Conservation (phyloP, 1,139 yeast genomes). For the Yamadazyma dushanensis region DNA sequence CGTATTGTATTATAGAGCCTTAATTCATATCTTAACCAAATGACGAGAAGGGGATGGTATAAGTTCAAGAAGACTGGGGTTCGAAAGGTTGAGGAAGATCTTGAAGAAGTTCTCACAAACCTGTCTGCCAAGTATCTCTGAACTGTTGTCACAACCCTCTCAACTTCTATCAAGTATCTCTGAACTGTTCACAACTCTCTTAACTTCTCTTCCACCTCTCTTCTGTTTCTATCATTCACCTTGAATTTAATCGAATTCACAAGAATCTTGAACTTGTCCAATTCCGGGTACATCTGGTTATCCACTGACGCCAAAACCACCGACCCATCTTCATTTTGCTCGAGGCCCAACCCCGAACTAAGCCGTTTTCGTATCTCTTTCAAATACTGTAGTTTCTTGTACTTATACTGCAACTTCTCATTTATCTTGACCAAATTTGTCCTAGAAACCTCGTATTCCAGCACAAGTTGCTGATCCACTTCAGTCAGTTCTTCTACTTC, state of each 20-base stretch:
- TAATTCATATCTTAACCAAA: conserved; percentile 1
- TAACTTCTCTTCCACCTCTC: conserved; percentile 7
- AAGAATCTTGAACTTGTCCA: conserved; percentile 31
- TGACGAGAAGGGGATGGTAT: background rate
- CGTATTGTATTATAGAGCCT: conserved; percentile 4
- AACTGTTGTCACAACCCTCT: conserved; percentile 4
- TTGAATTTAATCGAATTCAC: conserved; percentile 25
- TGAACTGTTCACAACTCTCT: conserved; percentile 5
- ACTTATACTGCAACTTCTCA: conserved; percentile 23
- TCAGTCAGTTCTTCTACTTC: conserved; percentile 11
- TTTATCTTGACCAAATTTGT: conserved; percentile 19
- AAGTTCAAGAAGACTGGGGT: no score
- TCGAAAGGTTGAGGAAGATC: no score
- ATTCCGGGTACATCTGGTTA: conserved; percentile 17
- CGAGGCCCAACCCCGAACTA: conserved; percentile 11
- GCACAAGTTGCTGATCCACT: conserved; percentile 16
- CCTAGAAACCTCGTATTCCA: conserved; percentile 28
- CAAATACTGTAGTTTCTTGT: conserved; percentile 30
- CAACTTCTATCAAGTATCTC: conserved; percentile 7
- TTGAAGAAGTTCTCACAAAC: no score
- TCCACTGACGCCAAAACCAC: conserved; percentile 23
- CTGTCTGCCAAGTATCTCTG: no score
- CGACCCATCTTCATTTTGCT: background rate
- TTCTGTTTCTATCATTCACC: conserved; percentile 10
- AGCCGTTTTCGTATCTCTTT: conserved; percentile 15